phyloP scores from a whole-genome alignment of 768 basidiomycete genomes.

The Mycena rebaudengoi region DNA sequence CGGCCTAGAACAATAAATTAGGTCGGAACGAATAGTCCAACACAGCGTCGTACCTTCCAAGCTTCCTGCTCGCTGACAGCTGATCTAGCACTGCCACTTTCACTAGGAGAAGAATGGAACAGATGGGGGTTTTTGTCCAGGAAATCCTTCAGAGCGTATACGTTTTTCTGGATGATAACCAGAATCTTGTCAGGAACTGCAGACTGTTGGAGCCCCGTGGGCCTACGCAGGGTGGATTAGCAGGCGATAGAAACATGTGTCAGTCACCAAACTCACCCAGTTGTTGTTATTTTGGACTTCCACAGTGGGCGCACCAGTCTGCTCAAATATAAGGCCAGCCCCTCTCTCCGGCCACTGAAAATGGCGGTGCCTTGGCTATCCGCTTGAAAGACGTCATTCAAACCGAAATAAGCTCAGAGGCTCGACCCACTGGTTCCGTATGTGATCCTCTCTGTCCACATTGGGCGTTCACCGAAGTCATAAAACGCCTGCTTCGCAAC shows the following conservation, averaged over 20 bases:
- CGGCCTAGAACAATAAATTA: conserved; percentile 59
- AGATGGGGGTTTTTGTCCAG: conserved; percentile 84
- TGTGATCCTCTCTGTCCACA: conserved; percentile 80
- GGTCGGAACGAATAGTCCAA: not conserved
- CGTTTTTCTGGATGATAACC: conserved; percentile 79
- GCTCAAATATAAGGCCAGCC: conserved; percentile 86
- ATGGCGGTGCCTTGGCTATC: conserved; percentile 77
- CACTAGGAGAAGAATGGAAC: conserved; percentile 83
- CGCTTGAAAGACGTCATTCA: conserved; percentile 42
- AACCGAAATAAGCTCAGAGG: conserved; percentile 1
- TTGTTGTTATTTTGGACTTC: conserved; percentile 79
- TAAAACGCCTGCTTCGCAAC: conserved; percentile 89
- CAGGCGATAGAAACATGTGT: not conserved
- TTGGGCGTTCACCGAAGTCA: conserved; percentile 85
- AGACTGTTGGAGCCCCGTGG: conserved; percentile 59
- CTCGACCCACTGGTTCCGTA: conserved; percentile 71
- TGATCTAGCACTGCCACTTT: conserved; percentile 65
- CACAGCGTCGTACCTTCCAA: conserved; percentile 87
- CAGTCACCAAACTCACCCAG: conserved; percentile 65
- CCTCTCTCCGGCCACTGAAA: conserved; percentile 91
- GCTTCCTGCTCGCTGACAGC: conserved; percentile 82
- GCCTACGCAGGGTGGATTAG: conserved; percentile 41
- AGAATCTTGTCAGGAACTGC: conserved; percentile 70
- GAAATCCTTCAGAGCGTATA: conserved; percentile 79
- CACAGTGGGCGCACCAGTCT: conserved; percentile 88